These are phyloP conservation scores for Rhododendron molle DNA, from an alignment of 148 eudicot genomes.

Conservation along the genomic window DNA sequence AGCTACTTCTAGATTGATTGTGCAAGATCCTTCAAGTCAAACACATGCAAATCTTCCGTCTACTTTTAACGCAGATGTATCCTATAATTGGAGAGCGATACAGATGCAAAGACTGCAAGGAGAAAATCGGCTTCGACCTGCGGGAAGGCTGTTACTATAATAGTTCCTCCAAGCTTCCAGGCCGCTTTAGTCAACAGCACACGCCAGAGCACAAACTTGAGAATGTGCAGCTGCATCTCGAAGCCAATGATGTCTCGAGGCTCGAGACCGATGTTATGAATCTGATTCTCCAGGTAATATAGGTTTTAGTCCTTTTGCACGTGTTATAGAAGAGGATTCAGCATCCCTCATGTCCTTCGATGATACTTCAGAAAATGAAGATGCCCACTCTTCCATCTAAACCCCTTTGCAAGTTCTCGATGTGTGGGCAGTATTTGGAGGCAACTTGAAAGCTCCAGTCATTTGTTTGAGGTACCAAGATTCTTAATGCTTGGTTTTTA, in stretches of 20 bases:
- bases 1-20: not conserved
- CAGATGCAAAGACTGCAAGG: slow-evolving; percentile 53
- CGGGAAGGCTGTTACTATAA: slow-evolving; percentile 61
- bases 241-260: not conserved
- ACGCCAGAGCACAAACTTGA: slow-evolving; percentile 56
- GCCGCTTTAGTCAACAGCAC: slow-evolving; percentile 75
- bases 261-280: too few relatives aligned
- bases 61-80: slow-evolving; percentile 35
- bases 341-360: not conserved
- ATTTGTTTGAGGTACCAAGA: not conserved
- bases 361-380: not conserved
- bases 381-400: not conserved
- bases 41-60: not conserved
- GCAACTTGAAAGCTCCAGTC: not conserved
- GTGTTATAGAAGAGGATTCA: slow-evolving; percentile 1
- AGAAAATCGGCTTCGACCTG: slow-evolving; percentile 55
- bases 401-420: not conserved
- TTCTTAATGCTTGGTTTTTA: not conserved
- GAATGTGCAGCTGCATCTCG: slow-evolving; percentile 19
- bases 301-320: not conserved
- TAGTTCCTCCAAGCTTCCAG: slow-evolving; percentile 52
- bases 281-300: not conserved
- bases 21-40: not conserved
- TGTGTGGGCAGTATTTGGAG: not conserved
- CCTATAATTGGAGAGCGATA: slow-evolving; percentile 70